A percentile compares a stretch with the other conserved stretches of the same genome.
Evolutionary conservation across 2,329 filamentous ascomycete genomes (phyloP).

Genomic region (Aspergillus spinulosporus): DNA sequence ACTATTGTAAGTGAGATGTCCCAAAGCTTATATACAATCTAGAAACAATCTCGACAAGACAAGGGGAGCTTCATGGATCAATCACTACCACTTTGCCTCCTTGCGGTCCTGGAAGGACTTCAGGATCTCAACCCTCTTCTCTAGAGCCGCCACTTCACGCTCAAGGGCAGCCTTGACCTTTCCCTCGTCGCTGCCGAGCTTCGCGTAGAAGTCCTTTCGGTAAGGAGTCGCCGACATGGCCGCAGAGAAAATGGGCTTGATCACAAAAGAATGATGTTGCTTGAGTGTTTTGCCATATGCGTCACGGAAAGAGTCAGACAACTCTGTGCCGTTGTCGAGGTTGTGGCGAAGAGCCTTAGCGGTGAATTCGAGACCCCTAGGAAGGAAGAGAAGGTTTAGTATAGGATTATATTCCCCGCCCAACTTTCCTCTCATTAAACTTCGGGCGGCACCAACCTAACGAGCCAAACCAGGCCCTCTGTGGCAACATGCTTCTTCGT

Average conservation of each 20-base stretch:
- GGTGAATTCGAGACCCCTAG: constrained; percentile 90
- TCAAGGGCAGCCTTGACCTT: constrained; percentile 66
- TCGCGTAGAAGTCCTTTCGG: constrained; percentile 87
- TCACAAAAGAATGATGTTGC: constrained; percentile 81
- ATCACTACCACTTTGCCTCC: constrained; percentile 48
- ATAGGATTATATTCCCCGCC: neutral
- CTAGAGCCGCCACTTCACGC: constrained; percentile 73
- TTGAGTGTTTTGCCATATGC: constrained; percentile 88
- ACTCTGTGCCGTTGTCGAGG: constrained; percentile 69
- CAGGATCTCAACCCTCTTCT: constrained; percentile 76
- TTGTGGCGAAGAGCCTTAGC: constrained; percentile 79
- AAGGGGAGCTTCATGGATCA: neutral
- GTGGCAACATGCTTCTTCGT: constrained; percentile 83
- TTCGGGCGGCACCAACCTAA: constrained; percentile 60
- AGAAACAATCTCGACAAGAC: neutral
- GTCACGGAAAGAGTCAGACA: constrained; percentile 79
- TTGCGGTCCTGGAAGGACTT: constrained; percentile 61
- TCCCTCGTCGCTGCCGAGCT: constrained; percentile 60
- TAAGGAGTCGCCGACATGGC: constrained; percentile 94
- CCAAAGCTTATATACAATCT: constrained; percentile 16
- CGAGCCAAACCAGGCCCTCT: constrained; percentile 88
- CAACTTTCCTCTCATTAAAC: neutral
- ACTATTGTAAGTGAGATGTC: constrained; percentile 11
- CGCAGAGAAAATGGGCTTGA: constrained; percentile 89
- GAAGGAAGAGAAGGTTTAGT: constrained; percentile 6